Evolutionary conservation across 495 filamentous ascomycete genomes (phyloP), one percentile per base, ranked within the genome.

Genomic region (Penicillium manginii): DNA sequence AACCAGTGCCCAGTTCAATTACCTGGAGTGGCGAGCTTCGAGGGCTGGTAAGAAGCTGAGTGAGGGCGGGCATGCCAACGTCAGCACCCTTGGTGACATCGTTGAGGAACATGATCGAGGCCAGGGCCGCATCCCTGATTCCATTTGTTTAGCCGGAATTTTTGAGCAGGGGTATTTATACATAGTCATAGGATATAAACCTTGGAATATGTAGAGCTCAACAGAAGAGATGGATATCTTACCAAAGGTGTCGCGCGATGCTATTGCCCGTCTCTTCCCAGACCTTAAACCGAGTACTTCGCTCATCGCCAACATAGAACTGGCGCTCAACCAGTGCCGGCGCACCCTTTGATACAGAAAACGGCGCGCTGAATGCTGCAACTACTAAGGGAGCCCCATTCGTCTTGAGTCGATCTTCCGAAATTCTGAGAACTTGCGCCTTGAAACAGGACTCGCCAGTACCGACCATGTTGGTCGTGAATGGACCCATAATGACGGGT

Each of bases 171-270:
- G 4, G 9, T 8, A 4, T 26, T 29, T 8, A 29, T 29, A 29
- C 26, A 29, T 29, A 29, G 26, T 29, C 9, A 8, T 29, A 29
- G 26, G n/a, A n/a, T n/a, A n/a, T n/a, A n/a, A n/a, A n/a, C n/a
- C n/a, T n/a, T n/a, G n/a, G n/a, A n/a, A 40, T 29, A 3, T 32
- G 40, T 17, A 9, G n/a, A 43, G n/a, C 15, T 43, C 40, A 39
- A 14, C 4, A 37, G 4, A 26, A 5, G 26, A 39, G 22, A 22
- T 18, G 52, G 39, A n/a, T n/a, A n/a, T n/a, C 71, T 72, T 86
- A 93, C 94, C 94, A 98, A 47, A 98, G 85, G 73, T 98, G 94
- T 15, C 92, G 83, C 15, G 93, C 93, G 64, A 98, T 97, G 68
- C 91, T 96, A 69, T 98, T 92, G 7, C 93, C 93, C 2, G 92